Conservation (phyloP, 345 rosid species). For the Jatropha curcas region DNA sequence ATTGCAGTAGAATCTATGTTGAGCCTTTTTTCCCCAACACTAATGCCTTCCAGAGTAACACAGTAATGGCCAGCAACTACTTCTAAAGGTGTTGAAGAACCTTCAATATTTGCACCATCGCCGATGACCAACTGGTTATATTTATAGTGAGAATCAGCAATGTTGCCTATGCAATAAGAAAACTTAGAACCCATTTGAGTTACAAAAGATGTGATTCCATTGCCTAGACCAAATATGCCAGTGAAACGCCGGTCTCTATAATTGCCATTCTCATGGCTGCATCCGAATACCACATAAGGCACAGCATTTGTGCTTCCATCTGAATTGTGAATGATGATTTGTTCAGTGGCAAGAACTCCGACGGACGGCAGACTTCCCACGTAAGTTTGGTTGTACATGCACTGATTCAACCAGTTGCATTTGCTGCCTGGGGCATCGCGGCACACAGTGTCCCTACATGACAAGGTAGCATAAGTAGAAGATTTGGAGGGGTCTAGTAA, state of each 20-base stretch:
- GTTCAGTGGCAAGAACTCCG: constrained; percentile 55
- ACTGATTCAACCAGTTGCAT: constrained; percentile 31
- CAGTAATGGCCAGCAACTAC: constrained; percentile 36
- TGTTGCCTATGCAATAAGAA: constrained; percentile 56
- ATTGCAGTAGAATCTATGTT: constrained; percentile 37
- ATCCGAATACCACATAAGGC: constrained; percentile 43
- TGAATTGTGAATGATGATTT: constrained; percentile 36
- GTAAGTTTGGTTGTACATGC: constrained; percentile 38
- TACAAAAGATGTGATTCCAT: constrained; percentile 34
- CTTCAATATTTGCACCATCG: constrained; percentile 40
- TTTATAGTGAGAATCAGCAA: constrained; percentile 37
- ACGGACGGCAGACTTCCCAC: constrained; percentile 31
- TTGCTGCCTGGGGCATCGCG: constrained; percentile 17
- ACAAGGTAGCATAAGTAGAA: constrained; percentile 35
- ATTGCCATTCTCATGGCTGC: constrained; percentile 45
- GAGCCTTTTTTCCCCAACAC: constrained; percentile 45
- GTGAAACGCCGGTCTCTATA: constrained; percentile 31
- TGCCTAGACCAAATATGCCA: constrained; percentile 55
- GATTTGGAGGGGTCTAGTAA: constrained; percentile 49
- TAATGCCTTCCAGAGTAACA: constrained; percentile 49
- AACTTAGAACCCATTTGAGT: constrained; percentile 51
- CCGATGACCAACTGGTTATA: constrained; percentile 52
- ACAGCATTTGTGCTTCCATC: constrained; percentile 30
- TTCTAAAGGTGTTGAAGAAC: constrained; percentile 49
- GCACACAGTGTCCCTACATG: constrained; percentile 36